phyloP scores from a whole-genome alignment of 2,329 filamentous ascomycete species.

The Scytalidium lignicola region DNA sequence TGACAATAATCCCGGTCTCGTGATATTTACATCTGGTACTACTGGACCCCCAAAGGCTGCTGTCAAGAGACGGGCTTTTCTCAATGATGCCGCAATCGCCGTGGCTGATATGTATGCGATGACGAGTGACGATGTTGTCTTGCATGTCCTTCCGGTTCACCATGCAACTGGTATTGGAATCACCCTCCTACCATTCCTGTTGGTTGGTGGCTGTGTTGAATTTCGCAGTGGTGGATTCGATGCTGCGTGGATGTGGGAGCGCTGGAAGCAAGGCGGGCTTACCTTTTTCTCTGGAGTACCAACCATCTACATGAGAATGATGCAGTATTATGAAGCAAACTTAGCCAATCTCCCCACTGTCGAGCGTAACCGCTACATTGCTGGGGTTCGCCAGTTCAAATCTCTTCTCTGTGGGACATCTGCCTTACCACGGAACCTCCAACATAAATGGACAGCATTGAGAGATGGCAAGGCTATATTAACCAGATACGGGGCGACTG shows the following conservation, averaged over 20 bases:
- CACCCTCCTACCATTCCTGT: conserved; percentile 30
- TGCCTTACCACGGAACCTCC: conserved; percentile 36
- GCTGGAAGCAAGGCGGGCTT: conserved; percentile 8
- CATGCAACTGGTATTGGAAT: conserved; percentile 31
- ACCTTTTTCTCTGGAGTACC: conserved; percentile 32
- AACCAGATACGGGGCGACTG: conserved; percentile 2
- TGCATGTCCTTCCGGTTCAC: conserved; percentile 24
- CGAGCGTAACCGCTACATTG: conserved; percentile 31
- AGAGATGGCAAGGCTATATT: background rate
- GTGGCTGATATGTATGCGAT: conserved; percentile 27
- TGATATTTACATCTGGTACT: conserved; percentile 10
- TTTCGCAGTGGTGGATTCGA: conserved; percentile 31
- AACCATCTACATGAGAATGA: conserved; percentile 32
- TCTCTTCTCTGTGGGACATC: conserved; percentile 38
- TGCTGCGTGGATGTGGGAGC: conserved; percentile 29
- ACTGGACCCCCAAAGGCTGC: conserved; percentile 18
- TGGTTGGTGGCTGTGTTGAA: conserved; percentile 28
- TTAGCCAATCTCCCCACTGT: conserved; percentile 26
- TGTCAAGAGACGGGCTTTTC: conserved; percentile 28
- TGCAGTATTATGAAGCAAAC: conserved; percentile 22
- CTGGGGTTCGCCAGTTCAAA: conserved; percentile 33
- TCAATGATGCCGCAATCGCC: background rate
- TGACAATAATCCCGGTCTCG: background rate
- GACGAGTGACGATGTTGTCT: conserved; percentile 26
- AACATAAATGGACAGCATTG: conserved; percentile 37